A percentile compares a stretch with the other conserved stretches of the same genome.
These are phyloP conservation scores for Lyophyllum semitale DNA, from an alignment of 768 basidiomycete species.

Conservation along the genomic window DNA sequence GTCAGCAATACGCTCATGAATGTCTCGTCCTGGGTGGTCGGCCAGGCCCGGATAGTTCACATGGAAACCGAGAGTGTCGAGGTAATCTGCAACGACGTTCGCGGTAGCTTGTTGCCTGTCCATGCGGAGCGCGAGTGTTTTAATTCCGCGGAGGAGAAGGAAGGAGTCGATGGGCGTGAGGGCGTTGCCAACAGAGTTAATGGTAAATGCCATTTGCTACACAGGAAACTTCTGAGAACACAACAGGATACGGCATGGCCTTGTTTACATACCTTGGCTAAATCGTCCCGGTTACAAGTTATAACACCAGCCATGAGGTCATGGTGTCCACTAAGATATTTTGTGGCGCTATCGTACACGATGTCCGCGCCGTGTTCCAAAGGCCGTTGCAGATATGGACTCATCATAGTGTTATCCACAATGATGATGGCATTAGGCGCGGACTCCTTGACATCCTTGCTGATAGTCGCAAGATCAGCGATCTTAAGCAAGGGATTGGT, in stretches of 20 bases:
- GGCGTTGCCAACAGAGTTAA: constrained; percentile 93
- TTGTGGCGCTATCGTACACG: constrained; percentile 97
- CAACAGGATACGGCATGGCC: not conserved
- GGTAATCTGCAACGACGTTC: constrained; percentile 82
- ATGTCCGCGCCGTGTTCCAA: constrained; percentile 96
- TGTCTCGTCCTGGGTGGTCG: constrained; percentile 76
- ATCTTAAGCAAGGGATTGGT: constrained; percentile 98
- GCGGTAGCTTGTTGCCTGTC: constrained; percentile 89
- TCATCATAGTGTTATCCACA: constrained; percentile 99
- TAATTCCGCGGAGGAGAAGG: constrained; percentile 92
- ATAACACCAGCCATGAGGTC: constrained; percentile 99
- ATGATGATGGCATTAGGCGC: constrained; percentile 82
- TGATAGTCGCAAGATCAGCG: constrained; percentile 83
- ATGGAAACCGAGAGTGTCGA: constrained; percentile 81
- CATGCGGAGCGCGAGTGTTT: constrained; percentile 96
- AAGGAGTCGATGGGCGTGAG: constrained; percentile 96
- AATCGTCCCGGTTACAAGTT: constrained; percentile 86
- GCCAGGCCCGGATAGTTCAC: constrained; percentile 92
- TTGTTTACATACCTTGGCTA: constrained; percentile 66
- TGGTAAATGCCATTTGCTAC: constrained; percentile 85
- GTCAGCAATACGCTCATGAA: constrained; percentile 89
- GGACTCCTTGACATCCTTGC: constrained; percentile 78
- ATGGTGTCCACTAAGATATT: constrained; percentile 97
- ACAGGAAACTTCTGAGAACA: constrained; percentile 11
- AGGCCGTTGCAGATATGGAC: constrained; percentile 93